phyloP scores from a whole-genome alignment of 208 protist genomes.

The Leishmania lainsoni region DNA sequence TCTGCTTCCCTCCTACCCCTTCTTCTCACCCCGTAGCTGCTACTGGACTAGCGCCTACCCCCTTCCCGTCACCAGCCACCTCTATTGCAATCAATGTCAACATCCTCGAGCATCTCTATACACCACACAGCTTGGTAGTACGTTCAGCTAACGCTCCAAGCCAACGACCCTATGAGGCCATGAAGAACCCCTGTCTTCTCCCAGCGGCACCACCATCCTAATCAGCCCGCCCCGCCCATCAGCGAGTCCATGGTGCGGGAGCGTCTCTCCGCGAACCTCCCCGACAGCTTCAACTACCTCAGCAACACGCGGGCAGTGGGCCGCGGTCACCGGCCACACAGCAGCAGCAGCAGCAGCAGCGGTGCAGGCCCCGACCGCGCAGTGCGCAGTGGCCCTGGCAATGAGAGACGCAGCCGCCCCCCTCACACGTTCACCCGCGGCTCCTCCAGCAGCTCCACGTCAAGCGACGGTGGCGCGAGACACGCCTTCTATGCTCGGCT shows the following conservation, averaged over 20 bases:
- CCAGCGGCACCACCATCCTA: background rate
- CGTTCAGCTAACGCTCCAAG: background rate
- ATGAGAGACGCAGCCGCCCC: constrained; percentile 10
- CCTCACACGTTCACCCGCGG: background rate
- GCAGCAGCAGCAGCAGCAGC: constrained; percentile 29
- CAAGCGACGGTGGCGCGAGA: background rate
- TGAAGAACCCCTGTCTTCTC: background rate
- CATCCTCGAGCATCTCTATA: background rate
- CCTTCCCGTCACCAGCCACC: background rate
- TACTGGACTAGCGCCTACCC: background rate
- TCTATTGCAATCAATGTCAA: background rate
- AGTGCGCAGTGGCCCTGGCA: background rate
- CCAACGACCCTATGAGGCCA: background rate
- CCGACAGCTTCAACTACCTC: constrained; percentile 17
- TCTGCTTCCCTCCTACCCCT: background rate
- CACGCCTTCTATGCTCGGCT: constrained; percentile 20
- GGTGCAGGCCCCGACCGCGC: background rate
- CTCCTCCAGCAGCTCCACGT: constrained; percentile 5
- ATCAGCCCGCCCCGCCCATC: constrained; percentile 5
- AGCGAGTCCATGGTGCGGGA: constrained; percentile 31
- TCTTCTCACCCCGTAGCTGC: too few relatives aligned
- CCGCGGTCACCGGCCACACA: background rate
- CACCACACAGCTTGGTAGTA: background rate
- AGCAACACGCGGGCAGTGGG: constrained; percentile 8
- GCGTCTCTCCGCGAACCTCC: constrained; percentile 27